Evolutionary conservation across 2,329 filamentous ascomycete genomes (phyloP), one percentile per base, ranked within the genome.

Genomic region (Xylariales sp.): DNA sequence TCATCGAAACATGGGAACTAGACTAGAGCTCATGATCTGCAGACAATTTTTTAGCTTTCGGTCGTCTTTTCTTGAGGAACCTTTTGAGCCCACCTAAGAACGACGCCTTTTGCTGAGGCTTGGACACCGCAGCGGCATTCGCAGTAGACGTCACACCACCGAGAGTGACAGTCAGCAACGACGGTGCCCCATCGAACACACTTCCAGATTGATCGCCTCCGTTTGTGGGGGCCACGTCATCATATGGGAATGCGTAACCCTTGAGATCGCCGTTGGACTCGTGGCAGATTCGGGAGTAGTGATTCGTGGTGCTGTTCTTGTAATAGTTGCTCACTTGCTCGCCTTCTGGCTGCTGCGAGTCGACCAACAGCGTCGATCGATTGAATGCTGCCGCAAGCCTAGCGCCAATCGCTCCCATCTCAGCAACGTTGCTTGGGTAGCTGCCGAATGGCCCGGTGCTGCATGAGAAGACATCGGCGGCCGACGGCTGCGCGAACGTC

Each of bases 381-480:
- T 90, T 88, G 54, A 91, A 78, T 1, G 83, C 85, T 1, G 87
- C 86, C 0, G 83, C 76, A 11, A 93, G 64, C n/a, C 87, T 73
- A 0, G 88, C 84, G 7, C 82, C 81, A 42, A 90, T 75, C 29
- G 81, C 80, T 45, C 77, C 74, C 56, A 73, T 69, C 53, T 70
- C 62, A 16, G 37, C 64, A 3, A 61, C 55, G 41, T 69, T 66
- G 27, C 61, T 62, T 4, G 64, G 51, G 36, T 64, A 65, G 29
- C 52, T 60, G 2, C 63, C 69, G 60, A 84, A 83, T 1, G 79
- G 74, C 0, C 80, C 80, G n/a, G 58, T 60, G 35, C 51, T 55
- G 51, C 57, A 59, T 31, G 45, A 51, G 50, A 60, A 60, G 38
- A 60, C 51, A 44, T 60, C 58, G 40, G 50, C 55, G 0, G 71